Evolutionary conservation across 2,329 filamentous ascomycete genomes (phyloP), one percentile per base, ranked within the genome.

Genomic region (Hirsutella thompsonii): DNA sequence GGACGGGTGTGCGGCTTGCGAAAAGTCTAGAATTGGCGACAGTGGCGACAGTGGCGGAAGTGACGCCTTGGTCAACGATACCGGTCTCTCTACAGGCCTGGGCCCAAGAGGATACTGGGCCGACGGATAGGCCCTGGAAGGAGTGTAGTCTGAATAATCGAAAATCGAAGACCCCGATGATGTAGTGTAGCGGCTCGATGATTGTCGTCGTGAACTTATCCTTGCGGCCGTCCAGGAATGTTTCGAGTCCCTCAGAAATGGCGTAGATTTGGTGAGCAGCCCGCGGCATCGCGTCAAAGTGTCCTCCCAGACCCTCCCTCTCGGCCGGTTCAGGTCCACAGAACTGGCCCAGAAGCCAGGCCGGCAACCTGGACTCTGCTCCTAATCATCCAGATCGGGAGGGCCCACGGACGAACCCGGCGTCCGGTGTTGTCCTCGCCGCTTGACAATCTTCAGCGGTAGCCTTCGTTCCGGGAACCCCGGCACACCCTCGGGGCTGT

Each of bases 211-310:
- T 14, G 13, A 11, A 6, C 8, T 19, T 9, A 16, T 11, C 10
- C 23, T 16, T 2, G 37, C 26, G n/a, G 26, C 10, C 4, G 33
- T 8, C 42, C 39, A 28, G 5, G 32, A 19, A 3, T 36, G 32
- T 8, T 37, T 20, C 16, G 26, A 13, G 23, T 30, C 33, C 37
- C 28, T 21, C n/a, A 18, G 13, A 14, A 36, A 36, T 4, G 20
- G 18, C 13, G 33, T 37, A 11, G 43, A 37, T 20, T 29, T 45
- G n/a, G 38, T 30, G 29, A 49, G 36, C 16, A 50, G 32, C 5
- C 41, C 42, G 2, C 45, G 46, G 38, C 45, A 50, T 26, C 44
- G 41, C 28, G 40, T 41, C 21, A 50, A 10, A 1, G 46, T 42
- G 3, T 46, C 45, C 21, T 41, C 44, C 48, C 41, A 50, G 18